Base-by-base conservation (phyloP, 352 stramenopile genomes). In the Stramenopiles sp. region DNA sequence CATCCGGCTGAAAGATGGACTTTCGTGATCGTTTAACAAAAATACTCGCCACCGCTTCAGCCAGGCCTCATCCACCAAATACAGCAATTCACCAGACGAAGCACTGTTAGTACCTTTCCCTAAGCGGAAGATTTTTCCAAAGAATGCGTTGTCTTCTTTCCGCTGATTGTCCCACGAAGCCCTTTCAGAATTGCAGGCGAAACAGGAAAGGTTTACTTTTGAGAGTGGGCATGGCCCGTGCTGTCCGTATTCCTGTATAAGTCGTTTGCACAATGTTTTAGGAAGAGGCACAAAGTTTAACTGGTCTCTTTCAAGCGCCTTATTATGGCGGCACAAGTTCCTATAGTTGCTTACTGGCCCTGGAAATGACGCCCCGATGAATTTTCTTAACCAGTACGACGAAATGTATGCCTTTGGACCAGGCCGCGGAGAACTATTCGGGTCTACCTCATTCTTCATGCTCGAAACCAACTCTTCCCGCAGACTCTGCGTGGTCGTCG, bases 21-120 rank as follows among this genome's bases (percentile, higher is more conserved):
- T 71, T 6, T 33, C 6, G 12, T 31, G 12, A 71, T 71, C 53
- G 12, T 71, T 6, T 35, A 71, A 71, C 35, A 71, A 6, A 71
- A 71, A 71, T 71, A 33, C 53, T 71, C 35, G 33, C 53, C 53
- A 71, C 6, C 12, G 53, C 33, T 33, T 71, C 12, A 71, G 35
- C 53, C 53, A 71, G 1, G 33, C 6, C 6, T 31, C 53, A 6
- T 71, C 53, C 4, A 71, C 35, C 33, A 71, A 35, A 6, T 71
- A 71, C 53, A 31, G 35, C 35, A 4, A 35, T 4, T 71, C 53
- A 2, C 2, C 2, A 4, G 31, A 4, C 2, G 35, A 4, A 71
- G 12, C 53, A 6, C 35, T 6, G 33, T 71, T 33, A 6, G 33
- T 6, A 2, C 33, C 53, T 6, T 6, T 2, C 12, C 35, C 53